phyloP scores from a whole-genome alignment of 2,329 filamentous ascomycete genomes.

The Leptographium galeiforme region DNA sequence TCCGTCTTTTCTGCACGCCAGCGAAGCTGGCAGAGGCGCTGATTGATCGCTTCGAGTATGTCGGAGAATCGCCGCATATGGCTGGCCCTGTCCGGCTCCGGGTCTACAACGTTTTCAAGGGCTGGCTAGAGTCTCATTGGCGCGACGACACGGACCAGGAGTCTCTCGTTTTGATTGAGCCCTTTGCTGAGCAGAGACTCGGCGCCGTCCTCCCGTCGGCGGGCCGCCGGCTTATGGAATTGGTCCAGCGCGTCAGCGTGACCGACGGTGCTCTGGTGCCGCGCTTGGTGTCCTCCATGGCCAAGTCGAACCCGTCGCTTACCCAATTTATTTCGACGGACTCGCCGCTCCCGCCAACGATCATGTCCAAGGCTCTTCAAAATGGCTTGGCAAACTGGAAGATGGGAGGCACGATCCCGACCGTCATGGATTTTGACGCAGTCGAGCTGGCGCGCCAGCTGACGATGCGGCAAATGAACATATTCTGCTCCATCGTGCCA shows the following conservation, averaged over 20 bases:
- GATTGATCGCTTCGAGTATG: slow-evolving; percentile 87
- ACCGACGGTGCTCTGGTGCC: slow-evolving; percentile 66
- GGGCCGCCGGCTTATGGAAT: slow-evolving; percentile 64
- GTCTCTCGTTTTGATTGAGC: slow-evolving; percentile 61
- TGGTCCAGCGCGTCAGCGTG: slow-evolving; percentile 63
- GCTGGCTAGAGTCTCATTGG: slow-evolving; percentile 96
- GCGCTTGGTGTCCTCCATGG: slow-evolving; percentile 70
- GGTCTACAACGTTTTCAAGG: slow-evolving; percentile 94
- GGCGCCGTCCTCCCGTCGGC: slow-evolving; percentile 57
- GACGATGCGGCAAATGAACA: slow-evolving; percentile 78
- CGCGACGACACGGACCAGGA: slow-evolving; percentile 64
- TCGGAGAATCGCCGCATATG: slow-evolving; percentile 62
- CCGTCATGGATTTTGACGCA: slow-evolving; percentile 80
- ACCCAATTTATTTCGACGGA: slow-evolving; percentile 59
- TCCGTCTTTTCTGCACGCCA: slow-evolving; percentile 81
- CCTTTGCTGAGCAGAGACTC: slow-evolving; percentile 67
- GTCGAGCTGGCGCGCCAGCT: slow-evolving; percentile 84
- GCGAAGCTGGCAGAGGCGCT: slow-evolving; percentile 64
- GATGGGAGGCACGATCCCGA: slow-evolving; percentile 49
- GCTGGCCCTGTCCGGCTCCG: slow-evolving; percentile 73
- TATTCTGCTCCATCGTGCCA: slow-evolving; percentile 84
- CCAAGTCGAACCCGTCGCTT: slow-evolving; percentile 70
- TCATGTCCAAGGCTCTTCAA: slow-evolving; percentile 64
- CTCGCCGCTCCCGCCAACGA: slow-evolving; percentile 53
- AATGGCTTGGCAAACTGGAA: slow-evolving; percentile 62